Base-by-base conservation (phyloP, 164 flowering plant genomes). In the Stephania cephalantha region DNA sequence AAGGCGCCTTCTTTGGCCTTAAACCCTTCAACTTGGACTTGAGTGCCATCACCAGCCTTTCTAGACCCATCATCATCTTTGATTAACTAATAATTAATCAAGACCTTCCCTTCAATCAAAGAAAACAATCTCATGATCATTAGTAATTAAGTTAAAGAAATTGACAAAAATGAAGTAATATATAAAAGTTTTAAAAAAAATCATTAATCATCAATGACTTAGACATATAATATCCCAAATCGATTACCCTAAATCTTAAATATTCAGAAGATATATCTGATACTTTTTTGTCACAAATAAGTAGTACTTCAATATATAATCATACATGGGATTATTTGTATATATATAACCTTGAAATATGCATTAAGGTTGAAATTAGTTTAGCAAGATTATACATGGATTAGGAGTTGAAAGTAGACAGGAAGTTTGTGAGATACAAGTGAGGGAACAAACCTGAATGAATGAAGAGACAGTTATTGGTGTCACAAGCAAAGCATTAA, bases 1-100 rank as follows among this genome's bases (percentile, higher is more conserved):
- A 92, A 25, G 81, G 76, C 3, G 42, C 42, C 46, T 83, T 86
- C 88, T 84, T 88, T 81, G 73, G 64, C 79, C 81, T 88, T 76
- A 88, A 61, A 4, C 77, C 82, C 85, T 78, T 85, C 44, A 91
- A 77, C 71, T 87, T 91, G 0, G 94, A 83, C 77, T 90, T 91
- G 79, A 90, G 72, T 66, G 25, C 81, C 83, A 65, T 73, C 83
- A 88, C 71, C 84, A 89, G 70, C 71, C 87, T 85, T 61, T 79
- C 89, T 71, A 91, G 30, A 0, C 90, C 88, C 89, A 84, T 84
- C 85, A 79, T 85, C 90, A 79, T 81, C 48, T 20, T n/a, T 17
- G n/a, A 53, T 53, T 4, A 12, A 53, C 18, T 13, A 12, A 53
- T 53, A 53, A 35, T 35, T 4, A 35, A 35, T 25, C 1, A 53